Evolutionary conservation across 2,329 filamentous ascomycete genomes (phyloP).

Genomic region (Lizonia empirigonia): DNA sequence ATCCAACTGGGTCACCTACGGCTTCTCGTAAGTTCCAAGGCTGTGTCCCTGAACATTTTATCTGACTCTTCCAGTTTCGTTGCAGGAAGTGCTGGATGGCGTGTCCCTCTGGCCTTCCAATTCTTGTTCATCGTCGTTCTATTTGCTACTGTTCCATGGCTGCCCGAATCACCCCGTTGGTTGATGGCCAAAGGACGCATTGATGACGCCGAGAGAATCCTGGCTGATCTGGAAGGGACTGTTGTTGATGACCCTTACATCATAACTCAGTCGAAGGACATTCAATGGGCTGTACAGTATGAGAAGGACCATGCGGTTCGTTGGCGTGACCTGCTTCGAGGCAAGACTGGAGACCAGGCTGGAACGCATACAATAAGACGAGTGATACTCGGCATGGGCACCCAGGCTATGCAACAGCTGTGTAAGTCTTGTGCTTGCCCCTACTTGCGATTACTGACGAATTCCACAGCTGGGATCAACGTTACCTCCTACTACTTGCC

Average conservation of each 20-base stretch:
- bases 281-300: slow-evolving; percentile 56
- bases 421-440: slow-evolving; percentile 33
- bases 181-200: slow-evolving; percentile 53
- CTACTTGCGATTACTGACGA: slow-evolving; percentile 27
- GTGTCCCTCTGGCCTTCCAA: slow-evolving; percentile 52
- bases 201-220: slow-evolving; percentile 56
- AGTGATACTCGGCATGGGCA: slow-evolving; percentile 59
- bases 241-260: slow-evolving; percentile 52
- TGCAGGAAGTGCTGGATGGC: slow-evolving; percentile 26
- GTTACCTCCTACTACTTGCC: slow-evolving; percentile 59
- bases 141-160: slow-evolving; percentile 54
- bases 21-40: slow-evolving; percentile 50
- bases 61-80: slow-evolving; percentile 22
- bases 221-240: slow-evolving; percentile 56
- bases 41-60: not conserved
- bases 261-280: slow-evolving; percentile 53
- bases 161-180: slow-evolving; percentile 56
- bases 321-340: slow-evolving; percentile 58
- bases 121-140: slow-evolving; percentile 57
- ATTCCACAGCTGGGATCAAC: slow-evolving; percentile 38
- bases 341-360: slow-evolving; percentile 51
- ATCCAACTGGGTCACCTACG: slow-evolving; percentile 60
- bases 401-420: slow-evolving; percentile 60
- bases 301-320: slow-evolving; percentile 57
- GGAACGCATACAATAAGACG: slow-evolving; percentile 59